Evolutionary conservation across 2,329 filamentous ascomycete genomes (phyloP).

Genomic region (Aurifilum marmelostoma): DNA sequence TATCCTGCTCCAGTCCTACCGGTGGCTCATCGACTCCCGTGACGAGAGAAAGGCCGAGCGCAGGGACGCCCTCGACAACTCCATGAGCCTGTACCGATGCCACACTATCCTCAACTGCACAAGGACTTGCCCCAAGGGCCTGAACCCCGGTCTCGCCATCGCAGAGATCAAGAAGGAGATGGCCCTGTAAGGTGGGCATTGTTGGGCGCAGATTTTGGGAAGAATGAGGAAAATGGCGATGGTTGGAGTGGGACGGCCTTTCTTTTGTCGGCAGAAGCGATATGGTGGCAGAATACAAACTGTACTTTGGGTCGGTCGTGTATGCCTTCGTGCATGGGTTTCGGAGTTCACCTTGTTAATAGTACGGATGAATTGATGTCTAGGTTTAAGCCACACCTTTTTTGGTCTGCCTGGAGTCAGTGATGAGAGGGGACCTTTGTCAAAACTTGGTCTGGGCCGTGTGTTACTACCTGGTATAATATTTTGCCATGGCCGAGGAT

Average conservation of each 20-base stretch:
- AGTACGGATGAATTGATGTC: constrained; percentile 33
- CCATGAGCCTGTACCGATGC: constrained; percentile 98
- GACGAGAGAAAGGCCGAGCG: constrained; percentile 88
- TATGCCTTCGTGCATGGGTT: constrained; percentile 37
- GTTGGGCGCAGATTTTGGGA: background rate
- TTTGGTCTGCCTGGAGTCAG: background rate
- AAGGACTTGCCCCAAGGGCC: constrained; percentile 94
- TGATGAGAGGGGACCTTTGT: background rate
- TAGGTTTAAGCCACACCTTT: constrained; percentile 25
- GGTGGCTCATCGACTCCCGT: constrained; percentile 93
- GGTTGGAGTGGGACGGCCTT: background rate
- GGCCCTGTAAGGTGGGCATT: constrained; percentile 55
- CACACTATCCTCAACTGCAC: constrained; percentile 99
- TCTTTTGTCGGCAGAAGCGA: constrained; percentile 24
- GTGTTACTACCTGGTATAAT: background rate
- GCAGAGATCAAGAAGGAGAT: constrained; percentile 99
- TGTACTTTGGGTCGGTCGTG: constrained; percentile 29
- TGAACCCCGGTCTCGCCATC: constrained; percentile 94
- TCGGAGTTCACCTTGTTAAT: constrained; percentile 40
- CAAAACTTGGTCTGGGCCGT: background rate
- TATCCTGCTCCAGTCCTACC: constrained; percentile 95
- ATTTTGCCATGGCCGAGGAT: background rate
- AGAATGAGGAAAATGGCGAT: background rate
- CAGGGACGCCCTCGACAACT: constrained; percentile 93
- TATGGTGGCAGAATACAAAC: constrained; percentile 16